Evolutionary conservation across 164 flowering plant species (phyloP).

Genomic region (Piper longum): DNA sequence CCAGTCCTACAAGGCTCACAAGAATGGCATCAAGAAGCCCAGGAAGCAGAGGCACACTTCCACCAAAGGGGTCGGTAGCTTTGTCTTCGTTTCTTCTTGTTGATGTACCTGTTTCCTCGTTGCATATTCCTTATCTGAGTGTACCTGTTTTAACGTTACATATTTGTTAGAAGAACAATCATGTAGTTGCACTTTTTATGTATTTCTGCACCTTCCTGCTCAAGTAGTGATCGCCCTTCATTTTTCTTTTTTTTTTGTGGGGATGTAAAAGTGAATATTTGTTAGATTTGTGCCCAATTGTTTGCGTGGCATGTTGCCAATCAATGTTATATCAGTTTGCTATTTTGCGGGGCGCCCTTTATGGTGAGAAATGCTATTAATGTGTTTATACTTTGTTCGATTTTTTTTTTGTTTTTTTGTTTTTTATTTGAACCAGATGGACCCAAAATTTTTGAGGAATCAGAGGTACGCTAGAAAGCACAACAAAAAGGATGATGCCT

Average conservation of each 20-base stretch:
- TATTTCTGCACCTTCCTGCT: too few species aligned
- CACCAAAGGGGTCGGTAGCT: slow-evolving; percentile 70
- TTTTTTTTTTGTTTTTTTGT: not conserved
- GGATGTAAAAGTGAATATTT: too few species aligned
- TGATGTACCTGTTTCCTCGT: not conserved
- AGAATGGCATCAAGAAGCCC: slow-evolving; percentile 96
- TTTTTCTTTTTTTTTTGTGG: too few species aligned
- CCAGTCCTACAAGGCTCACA: slow-evolving; percentile 92
- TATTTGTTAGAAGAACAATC: too few species aligned
- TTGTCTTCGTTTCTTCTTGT: not conserved
- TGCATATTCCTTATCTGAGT: too few species aligned
- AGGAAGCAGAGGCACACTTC: slow-evolving; percentile 76
- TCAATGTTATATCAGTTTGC: too few species aligned
- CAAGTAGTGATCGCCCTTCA: too few species aligned
- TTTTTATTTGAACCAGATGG: slow-evolving; percentile 40
- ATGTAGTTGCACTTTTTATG: too few species aligned
- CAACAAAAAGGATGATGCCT: slow-evolving; percentile 47
- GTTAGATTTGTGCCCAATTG: too few species aligned
- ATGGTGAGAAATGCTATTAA: too few species aligned
- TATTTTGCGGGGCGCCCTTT: too few species aligned
- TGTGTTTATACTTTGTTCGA: not conserved
- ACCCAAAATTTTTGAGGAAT: slow-evolving; percentile 95
- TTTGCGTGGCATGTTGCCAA: too few species aligned
- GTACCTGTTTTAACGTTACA: not conserved
- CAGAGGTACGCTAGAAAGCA: slow-evolving; percentile 99